Conservation (phyloP, 371 early-diverging fungal species). For the Apophysomyces sp. region DNA sequence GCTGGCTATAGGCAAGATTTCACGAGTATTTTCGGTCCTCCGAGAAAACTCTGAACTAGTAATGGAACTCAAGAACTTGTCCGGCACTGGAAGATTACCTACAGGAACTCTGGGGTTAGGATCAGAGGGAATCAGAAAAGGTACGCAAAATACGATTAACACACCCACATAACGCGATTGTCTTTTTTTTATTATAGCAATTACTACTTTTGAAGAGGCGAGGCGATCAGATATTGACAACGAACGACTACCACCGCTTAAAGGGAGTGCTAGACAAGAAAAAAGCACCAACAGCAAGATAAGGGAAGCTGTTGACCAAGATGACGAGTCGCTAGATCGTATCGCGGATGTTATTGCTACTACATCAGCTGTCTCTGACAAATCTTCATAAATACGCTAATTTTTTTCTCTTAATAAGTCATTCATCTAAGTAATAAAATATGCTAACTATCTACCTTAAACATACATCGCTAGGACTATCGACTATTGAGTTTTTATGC, state of each 20-base stretch:
- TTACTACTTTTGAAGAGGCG: conserved; percentile 92
- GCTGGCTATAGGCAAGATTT: conserved; percentile 88
- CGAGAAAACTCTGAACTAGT: conserved; percentile 89
- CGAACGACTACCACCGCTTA: conserved; percentile 86
- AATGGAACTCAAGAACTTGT: conserved; percentile 86
- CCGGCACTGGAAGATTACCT: conserved; percentile 80
- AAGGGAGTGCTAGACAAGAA: conserved; percentile 26
- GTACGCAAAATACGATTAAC: conserved; percentile 27
- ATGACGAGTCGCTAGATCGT: conserved; percentile 18
- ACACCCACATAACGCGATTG: not conserved
- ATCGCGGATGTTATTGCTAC: conserved; percentile 13
- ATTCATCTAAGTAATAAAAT: too few species aligned
- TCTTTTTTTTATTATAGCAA: conserved; percentile 47
- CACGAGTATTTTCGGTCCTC: conserved; percentile 84
- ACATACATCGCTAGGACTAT: too few species aligned
- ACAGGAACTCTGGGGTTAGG: conserved; percentile 86
- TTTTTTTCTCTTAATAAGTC: too few species aligned
- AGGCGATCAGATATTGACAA: conserved; percentile 86
- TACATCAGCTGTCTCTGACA: not conserved
- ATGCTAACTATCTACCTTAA: too few species aligned
- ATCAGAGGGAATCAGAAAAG: conserved; percentile 84
- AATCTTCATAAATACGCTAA: not conserved
- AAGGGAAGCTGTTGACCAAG: conserved; percentile 40
- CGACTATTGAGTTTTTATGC: too few species aligned
- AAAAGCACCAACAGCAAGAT: conserved; percentile 45